Evolutionary conservation across 345 rosid species (phyloP), one percentile per base, ranked within the genome.

Genomic region (Balakata baccata): DNA sequence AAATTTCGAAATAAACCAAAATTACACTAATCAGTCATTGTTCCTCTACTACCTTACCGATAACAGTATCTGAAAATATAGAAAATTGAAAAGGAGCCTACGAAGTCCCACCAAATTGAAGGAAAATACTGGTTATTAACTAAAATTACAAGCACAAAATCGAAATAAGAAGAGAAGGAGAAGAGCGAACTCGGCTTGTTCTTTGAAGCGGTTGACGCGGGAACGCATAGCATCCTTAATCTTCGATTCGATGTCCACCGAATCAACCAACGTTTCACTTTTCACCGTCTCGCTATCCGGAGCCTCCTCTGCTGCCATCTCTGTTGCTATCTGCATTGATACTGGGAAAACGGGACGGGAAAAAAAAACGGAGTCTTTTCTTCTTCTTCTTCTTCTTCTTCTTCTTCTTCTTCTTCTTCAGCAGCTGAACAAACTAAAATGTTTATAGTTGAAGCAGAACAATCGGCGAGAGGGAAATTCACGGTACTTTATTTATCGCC

Each of bases 161-260:
- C 53, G 23, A 54, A 17, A 10, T 39, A 18, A 52, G 60, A 25
- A 8, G 20, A 73, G 72, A 74, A 68, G 53, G 75, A 69, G 78
- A 6, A 59, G 63, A 51, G 47, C 54, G 47, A 81, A 92, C 98
- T 94, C 91, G 80, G 98, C 77, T 81, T 86, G 84, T 37, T 85
- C 80, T 77, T 81, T 85, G 82, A 94, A 86, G 85, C 89, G 83
- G 37, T 83, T 38, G 72, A 85, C 84, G 62, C 97, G 93, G 74
- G 93, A 81, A 74, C 77, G 87, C 90, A 90, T 84, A 41, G 96
- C 98, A n/a, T 75, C 74, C 54, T 81, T 74, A 73, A 94, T 87
- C 83, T 77, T 83, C 11, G 78, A 82, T 87, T 94, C 89, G 17
- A 84, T 80, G 46, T 77, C 84, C 11, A n/a, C 61, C 68, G 65